Conservation (phyloP, 2,329 filamentous ascomycete genomes). For the Ilyonectria sp. region DNA sequence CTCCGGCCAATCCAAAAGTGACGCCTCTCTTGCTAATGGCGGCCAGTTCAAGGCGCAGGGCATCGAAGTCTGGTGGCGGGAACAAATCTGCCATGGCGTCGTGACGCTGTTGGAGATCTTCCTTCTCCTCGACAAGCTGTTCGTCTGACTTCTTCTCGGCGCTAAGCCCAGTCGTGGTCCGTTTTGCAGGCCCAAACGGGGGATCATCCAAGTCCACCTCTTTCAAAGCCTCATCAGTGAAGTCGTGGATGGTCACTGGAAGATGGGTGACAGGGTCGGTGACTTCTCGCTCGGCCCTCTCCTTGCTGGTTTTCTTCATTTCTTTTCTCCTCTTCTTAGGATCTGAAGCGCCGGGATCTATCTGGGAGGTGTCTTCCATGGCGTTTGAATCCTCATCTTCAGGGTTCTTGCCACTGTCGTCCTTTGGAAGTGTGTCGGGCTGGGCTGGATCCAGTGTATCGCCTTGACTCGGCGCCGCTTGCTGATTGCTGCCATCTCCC, state of each 20-base stretch:
- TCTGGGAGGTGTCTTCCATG: conserved; percentile 55
- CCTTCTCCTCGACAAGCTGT: conserved; percentile 55
- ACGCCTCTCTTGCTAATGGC: conserved; percentile 52
- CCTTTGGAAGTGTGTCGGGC: conserved; percentile 25
- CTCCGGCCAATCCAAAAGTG: conserved; percentile 56
- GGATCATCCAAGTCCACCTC: conserved; percentile 50
- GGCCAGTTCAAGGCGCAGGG: conserved; percentile 53
- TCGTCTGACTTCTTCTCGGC: conserved; percentile 58
- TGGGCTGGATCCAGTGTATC: conserved; percentile 10
- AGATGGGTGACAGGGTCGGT: conserved; percentile 82
- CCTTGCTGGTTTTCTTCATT: conserved; percentile 61
- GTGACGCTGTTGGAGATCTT: conserved; percentile 55
- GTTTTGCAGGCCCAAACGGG: conserved; percentile 54
- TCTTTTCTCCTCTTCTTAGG: conserved; percentile 64
- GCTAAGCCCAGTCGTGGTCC: conserved; percentile 56
- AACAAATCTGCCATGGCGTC: conserved; percentile 62
- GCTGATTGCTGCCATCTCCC: conserved; percentile 32
- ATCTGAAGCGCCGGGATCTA: conserved; percentile 55
- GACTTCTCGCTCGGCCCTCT: conserved; percentile 71
- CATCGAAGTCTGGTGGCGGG: conserved; percentile 64
- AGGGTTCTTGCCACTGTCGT: conserved; percentile 32
- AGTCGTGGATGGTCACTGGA: conserved; percentile 78
- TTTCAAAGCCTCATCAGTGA: conserved; percentile 73
- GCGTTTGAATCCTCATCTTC: conserved; percentile 34
- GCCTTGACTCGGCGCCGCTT: background rate